Percentiles rank a stretch among this genome's conserved stretches.
phyloP scores from a whole-genome alignment of 2,329 filamentous ascomycete species.

The Alternaria angustiovoidea region DNA sequence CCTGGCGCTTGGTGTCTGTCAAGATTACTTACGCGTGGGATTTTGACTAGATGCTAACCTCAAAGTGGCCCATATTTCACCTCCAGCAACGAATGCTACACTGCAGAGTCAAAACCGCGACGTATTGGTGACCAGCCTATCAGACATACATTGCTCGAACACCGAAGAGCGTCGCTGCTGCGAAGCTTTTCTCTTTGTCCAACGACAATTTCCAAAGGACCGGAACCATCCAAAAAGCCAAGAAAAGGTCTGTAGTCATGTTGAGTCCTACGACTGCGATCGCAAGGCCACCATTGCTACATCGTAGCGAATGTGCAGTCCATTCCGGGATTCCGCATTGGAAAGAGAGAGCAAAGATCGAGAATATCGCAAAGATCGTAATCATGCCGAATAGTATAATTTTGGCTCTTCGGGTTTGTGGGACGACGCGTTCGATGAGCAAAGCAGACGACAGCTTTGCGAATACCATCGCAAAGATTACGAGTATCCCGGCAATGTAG shows the following conservation, averaged over 20 bases:
- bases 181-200: constrained; percentile 13
- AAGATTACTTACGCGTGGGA: constrained; percentile 18
- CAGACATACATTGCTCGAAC: constrained; percentile 22
- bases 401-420: constrained; percentile 20
- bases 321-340: constrained; percentile 28
- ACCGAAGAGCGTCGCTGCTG: constrained; percentile 25
- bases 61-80: constrained; percentile 24
- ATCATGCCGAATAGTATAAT: constrained; percentile 22
- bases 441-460: constrained; percentile 30
- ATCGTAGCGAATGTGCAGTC: constrained; percentile 15
- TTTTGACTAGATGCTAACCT: constrained; percentile 15
- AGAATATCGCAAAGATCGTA: constrained; percentile 22
- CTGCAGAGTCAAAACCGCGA: neutral
- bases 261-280: constrained; percentile 31
- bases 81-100: constrained; percentile 22
- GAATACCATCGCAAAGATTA: constrained; percentile 22
- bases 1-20: neutral
- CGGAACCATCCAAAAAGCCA: constrained; percentile 38
- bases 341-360: constrained; percentile 23
- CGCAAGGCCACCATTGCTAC: constrained; percentile 20
- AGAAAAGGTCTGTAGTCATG: constrained; percentile 31
- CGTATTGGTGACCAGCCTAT: neutral
- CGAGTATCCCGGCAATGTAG: constrained; percentile 22
- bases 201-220: constrained; percentile 30
- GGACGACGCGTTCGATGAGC: constrained; percentile 28